Evolutionary conservation across 83 land plant genomes (phyloP).

Genomic region (Thuja plicata): DNA sequence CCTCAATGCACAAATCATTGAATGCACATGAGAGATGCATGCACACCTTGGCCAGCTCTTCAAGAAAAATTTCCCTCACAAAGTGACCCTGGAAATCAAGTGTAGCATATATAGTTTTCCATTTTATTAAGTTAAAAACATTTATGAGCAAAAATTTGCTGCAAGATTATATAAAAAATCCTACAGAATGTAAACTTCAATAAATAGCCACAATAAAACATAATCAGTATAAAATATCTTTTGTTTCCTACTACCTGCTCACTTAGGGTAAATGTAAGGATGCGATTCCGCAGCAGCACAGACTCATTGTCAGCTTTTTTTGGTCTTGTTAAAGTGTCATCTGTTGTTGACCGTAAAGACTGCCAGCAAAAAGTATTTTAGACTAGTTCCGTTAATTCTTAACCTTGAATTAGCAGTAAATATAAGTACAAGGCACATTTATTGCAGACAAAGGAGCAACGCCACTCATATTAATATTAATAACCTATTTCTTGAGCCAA

Average conservation of each 20-base stretch:
- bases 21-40: neutral
- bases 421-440: neutral
- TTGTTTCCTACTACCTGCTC: constrained; percentile 35
- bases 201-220: neutral
- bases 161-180: neutral
- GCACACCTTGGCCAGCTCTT: constrained; percentile 84
- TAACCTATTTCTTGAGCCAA: neutral
- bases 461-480: neutral
- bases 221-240: neutral
- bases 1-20: neutral
- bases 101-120: neutral
- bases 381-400: neutral
- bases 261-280: constrained; percentile 50
- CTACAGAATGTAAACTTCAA: neutral
- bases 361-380: constrained; percentile 13
- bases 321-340: constrained; percentile 21
- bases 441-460: neutral
- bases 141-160: neutral
- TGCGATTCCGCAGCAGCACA: constrained; percentile 30
- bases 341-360: constrained; percentile 65
- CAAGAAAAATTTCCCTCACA: constrained; percentile 79
- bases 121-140: neutral
- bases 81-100: constrained; percentile 73
- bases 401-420: neutral
- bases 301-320: constrained; percentile 15